Percentiles rank a stretch among this genome's conserved stretches.
These are phyloP conservation scores for Rhodotorula sp. DNA, from an alignment of 1,284 basidiomycete genomes.

Conservation along the genomic window DNA sequence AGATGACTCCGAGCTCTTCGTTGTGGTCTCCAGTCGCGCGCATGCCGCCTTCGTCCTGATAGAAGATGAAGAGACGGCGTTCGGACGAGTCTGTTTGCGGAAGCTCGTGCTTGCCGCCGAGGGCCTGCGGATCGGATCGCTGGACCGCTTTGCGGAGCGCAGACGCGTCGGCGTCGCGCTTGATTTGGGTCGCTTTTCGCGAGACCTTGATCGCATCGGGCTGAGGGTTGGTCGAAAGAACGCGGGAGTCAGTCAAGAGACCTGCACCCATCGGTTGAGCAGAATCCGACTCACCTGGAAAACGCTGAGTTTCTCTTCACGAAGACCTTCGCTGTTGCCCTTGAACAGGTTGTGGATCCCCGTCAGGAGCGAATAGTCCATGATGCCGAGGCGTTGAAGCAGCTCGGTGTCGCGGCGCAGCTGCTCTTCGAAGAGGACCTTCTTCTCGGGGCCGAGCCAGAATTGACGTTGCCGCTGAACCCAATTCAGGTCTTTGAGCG, in stretches of 20 bases:
- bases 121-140: conserved; percentile 72
- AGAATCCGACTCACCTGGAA: conserved; percentile 65
- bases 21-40: conserved; percentile 85
- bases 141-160: conserved; percentile 83
- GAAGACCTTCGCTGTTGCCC: conserved; percentile 86
- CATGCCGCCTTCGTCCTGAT: conserved; percentile 93
- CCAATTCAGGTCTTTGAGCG: conserved; percentile 97
- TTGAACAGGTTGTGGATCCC: conserved; percentile 90
- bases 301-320: conserved; percentile 84
- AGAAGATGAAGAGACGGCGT: conserved; percentile 84
- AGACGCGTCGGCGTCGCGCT: conserved; percentile 57
- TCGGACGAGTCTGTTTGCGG: conserved; percentile 68
- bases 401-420: conserved; percentile 82
- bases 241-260: background rate
- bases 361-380: conserved; percentile 95
- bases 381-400: conserved; percentile 77
- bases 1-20: conserved; percentile 71
- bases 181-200: conserved; percentile 61
- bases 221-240: conserved; percentile 49
- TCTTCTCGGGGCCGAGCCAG: conserved; percentile 91
- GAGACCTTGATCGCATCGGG: conserved; percentile 60
- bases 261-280: background rate
- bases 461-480: conserved; percentile 74
- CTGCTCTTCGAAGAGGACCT: conserved; percentile 85
- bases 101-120: conserved; percentile 64